These are phyloP conservation scores for Serendipita vermifera DNA, from an alignment of 768 basidiomycete species.

Conservation along the genomic window DNA sequence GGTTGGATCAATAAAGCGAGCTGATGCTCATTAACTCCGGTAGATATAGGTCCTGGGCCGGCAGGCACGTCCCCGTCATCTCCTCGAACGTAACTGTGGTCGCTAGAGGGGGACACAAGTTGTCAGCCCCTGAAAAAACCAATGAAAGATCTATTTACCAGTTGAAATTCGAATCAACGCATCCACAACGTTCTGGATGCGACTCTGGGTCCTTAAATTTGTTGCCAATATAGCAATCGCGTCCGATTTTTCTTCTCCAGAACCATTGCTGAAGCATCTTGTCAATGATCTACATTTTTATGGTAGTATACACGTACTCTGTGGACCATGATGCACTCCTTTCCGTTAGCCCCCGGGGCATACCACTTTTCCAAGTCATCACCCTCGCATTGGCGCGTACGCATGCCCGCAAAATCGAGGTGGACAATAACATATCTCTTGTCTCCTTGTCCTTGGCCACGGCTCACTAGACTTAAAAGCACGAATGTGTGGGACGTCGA, in stretches of 20 bases:
- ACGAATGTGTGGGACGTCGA: constrained; percentile 95
- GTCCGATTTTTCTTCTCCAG: constrained; percentile 63
- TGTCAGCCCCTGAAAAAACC: background rate
- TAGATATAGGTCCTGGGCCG: constrained; percentile 79
- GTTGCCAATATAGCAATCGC: constrained; percentile 79
- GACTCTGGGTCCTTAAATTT: constrained; percentile 80
- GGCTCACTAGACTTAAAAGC: constrained; percentile 63
- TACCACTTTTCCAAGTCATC: constrained; percentile 82
- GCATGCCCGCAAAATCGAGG: constrained; percentile 68
- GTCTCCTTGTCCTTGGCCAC: constrained; percentile 39
- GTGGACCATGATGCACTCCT: constrained; percentile 87
- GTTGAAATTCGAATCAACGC: constrained; percentile 81
- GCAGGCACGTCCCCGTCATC: constrained; percentile 64
- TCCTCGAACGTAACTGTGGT: constrained; percentile 76
- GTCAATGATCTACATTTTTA: background rate
- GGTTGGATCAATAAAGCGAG: no score
- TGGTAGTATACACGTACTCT: no score
- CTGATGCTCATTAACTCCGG: no score
- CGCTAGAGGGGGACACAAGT: constrained; percentile 33
- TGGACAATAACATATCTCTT: constrained; percentile 55
- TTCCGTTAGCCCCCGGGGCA: constrained; percentile 47
- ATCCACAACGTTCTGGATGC: constrained; percentile 72
- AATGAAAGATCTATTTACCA: constrained; percentile 70
- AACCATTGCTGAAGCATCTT: constrained; percentile 82
- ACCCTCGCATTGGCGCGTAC: constrained; percentile 51